Base-by-base conservation (phyloP, 2,329 filamentous ascomycete species). In the Fusarium anthophilum region DNA sequence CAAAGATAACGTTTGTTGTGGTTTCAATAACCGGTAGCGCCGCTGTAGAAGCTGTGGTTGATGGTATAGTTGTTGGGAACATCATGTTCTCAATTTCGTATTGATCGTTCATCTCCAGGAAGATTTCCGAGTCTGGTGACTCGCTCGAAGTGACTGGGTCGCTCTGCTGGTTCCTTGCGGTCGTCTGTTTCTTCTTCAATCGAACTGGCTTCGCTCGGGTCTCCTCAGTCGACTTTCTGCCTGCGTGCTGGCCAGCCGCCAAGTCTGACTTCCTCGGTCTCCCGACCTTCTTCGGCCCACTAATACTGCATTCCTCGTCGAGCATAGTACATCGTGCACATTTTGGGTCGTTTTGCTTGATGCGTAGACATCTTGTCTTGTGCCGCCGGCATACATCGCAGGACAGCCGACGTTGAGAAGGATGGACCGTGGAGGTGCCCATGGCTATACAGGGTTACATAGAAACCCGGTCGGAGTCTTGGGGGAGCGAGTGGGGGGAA, bases 81-180 rank as follows among this genome's bases (percentile, higher is more conserved):
- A 45, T 26, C 11, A 45, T 26, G 43, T 5, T 45, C 24, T 37
- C 35, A 37, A 37, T 37, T 37, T 18, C 35, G 35, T 37, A 18
- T 37, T 37, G 35, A 17, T 37, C 35, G 35, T 37, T 37, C 17
- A 37, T 18, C 35, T 26, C 43, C 5, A 45, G 11, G 2, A 45
- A 45, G 8, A 9, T 45, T 1, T 45, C 24, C 11, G 43, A 13
- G 5, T 45, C 24, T 20, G 43, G 43, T 5, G 43, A 26, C 43
- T 13, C 17, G 43, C 24, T 45, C 43, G 24, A 2, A 13, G 24
- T 18, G 3, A 1, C 24, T 26, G n/a, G n/a, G 3, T 6, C n/a
- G 7, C n/a, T 26, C 24, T 9, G 24, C 24, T 9, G 24, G 0
- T 26, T 26, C 43, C 0, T 45, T 6, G 8, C 3, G 4, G 17